Percentiles rank a stretch among this genome's conserved stretches.
Conservation (phyloP, 176 grass and related monocot species). For the Secale cereale region DNA sequence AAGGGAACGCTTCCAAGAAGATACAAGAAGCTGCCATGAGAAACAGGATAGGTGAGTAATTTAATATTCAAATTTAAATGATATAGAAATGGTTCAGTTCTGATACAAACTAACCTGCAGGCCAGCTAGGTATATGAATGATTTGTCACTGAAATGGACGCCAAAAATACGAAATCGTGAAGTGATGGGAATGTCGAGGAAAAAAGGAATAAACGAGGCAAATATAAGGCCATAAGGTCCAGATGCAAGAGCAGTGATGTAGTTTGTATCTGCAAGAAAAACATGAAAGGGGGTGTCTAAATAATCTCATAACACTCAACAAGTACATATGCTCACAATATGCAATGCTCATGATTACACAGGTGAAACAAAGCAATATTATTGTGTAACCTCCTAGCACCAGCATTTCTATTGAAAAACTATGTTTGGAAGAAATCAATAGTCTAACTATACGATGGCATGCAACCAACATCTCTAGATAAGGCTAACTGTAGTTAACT, state of each 20-base stretch:
- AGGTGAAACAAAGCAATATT: not conserved
- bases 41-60: constrained; percentile 7
- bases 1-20: constrained; percentile 75
- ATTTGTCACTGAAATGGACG: constrained; percentile 78
- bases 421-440: constrained; percentile 17
- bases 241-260: constrained; percentile 59
- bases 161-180: constrained; percentile 83
- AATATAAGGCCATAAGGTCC: constrained; percentile 96
- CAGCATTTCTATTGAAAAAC: not conserved
- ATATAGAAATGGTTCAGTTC: constrained; percentile 22
- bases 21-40: constrained; percentile 81
- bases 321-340: not conserved
- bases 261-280: constrained; percentile 64
- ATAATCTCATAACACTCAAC: constrained; percentile 10
- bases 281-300: not conserved
- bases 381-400: not conserved
- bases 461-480: not conserved
- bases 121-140: constrained; percentile 85
- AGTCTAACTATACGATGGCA: not conserved
- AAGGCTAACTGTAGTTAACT: not conserved
- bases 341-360: not conserved
- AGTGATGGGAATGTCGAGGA: constrained; percentile 81
- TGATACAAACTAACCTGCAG: constrained; percentile 69
- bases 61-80: constrained; percentile 19
- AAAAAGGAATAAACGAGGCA: constrained; percentile 87